These are phyloP conservation scores for Kodamaea kaohsiungensis DNA, from an alignment of 805 yeast genomes.

Conservation along the genomic window DNA sequence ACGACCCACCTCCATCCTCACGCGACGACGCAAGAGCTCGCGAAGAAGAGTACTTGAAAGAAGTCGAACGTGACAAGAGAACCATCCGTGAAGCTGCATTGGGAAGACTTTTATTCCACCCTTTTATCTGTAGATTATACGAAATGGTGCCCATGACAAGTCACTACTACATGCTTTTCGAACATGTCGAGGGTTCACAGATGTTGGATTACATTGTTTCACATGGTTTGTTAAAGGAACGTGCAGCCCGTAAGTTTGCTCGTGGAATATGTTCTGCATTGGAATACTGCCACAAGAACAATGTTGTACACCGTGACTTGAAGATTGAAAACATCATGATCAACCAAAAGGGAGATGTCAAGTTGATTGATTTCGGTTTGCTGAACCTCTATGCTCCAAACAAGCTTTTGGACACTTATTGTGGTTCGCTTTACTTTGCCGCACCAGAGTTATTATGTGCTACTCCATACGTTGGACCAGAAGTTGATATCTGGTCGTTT, in stretches of 20 bases:
- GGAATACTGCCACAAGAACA: slow-evolving; percentile 90
- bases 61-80: slow-evolving; percentile 85
- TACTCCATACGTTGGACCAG: slow-evolving; percentile 92
- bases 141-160: slow-evolving; percentile 96
- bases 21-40: slow-evolving; percentile 58
- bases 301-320: slow-evolving; percentile 94
- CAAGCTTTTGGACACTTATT: slow-evolving; percentile 81
- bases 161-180: slow-evolving; percentile 95
- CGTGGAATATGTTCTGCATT: slow-evolving; percentile 92
- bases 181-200: slow-evolving; percentile 96
- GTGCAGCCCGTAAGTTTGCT: slow-evolving; percentile 92
- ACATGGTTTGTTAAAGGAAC: slow-evolving; percentile 91
- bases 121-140: slow-evolving; percentile 85
- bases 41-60: slow-evolving; percentile 74
- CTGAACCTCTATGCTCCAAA: slow-evolving; percentile 80
- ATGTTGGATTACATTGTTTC: slow-evolving; percentile 95
- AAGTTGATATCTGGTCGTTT: slow-evolving; percentile 97
- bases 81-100: slow-evolving; percentile 95
- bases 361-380: slow-evolving; percentile 94
- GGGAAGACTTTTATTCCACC: slow-evolving; percentile 87
- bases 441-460: slow-evolving; percentile 97
- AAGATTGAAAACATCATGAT: slow-evolving; percentile 97
- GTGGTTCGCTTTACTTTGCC: slow-evolving; percentile 97
- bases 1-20: slow-evolving; percentile 64
- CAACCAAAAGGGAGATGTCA: slow-evolving; percentile 88